These are phyloP conservation scores for Naganishia liquefaciens DNA, from an alignment of 1,284 basidiomycete genomes.

Conservation along the genomic window DNA sequence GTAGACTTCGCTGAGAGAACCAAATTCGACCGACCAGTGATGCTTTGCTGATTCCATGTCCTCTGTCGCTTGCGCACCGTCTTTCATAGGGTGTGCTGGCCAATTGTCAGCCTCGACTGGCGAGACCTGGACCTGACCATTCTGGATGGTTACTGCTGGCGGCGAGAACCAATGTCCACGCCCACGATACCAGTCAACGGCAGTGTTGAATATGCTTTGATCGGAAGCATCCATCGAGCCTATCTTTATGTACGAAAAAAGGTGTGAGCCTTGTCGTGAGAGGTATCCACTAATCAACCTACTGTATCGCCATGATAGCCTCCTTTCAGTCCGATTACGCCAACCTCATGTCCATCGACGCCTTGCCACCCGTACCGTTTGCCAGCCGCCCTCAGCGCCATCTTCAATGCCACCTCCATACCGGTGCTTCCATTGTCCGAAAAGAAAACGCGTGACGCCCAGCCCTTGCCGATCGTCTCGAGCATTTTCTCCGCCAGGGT, in stretches of 20 bases:
- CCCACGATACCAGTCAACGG: conserved; percentile 91
- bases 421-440: conserved; percentile 93
- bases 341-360: conserved; percentile 58
- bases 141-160: conserved; percentile 69
- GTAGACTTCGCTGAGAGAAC: conserved; percentile 68
- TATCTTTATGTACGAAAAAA: conserved; percentile 58
- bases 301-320: conserved; percentile 95
- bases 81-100: conserved; percentile 39
- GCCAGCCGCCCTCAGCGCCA: conserved; percentile 80
- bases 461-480: conserved; percentile 64
- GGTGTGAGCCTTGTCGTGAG: not conserved
- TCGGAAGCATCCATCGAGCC: conserved; percentile 96
- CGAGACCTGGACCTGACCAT: conserved; percentile 66
- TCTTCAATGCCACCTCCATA: conserved; percentile 95
- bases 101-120: conserved; percentile 53
- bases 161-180: conserved; percentile 93
- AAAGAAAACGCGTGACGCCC: conserved; percentile 90
- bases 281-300: conserved; percentile 30
- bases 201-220: conserved; percentile 74
- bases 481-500: conserved; percentile 49
- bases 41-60: conserved; percentile 35
- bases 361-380: conserved; percentile 56
- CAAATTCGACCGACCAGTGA: conserved; percentile 49
- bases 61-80: conserved; percentile 1
- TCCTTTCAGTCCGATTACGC: conserved; percentile 83